Evolutionary conservation across 2,329 filamentous ascomycete species (phyloP).

Genomic region (Clarireedia monteithiana): DNA sequence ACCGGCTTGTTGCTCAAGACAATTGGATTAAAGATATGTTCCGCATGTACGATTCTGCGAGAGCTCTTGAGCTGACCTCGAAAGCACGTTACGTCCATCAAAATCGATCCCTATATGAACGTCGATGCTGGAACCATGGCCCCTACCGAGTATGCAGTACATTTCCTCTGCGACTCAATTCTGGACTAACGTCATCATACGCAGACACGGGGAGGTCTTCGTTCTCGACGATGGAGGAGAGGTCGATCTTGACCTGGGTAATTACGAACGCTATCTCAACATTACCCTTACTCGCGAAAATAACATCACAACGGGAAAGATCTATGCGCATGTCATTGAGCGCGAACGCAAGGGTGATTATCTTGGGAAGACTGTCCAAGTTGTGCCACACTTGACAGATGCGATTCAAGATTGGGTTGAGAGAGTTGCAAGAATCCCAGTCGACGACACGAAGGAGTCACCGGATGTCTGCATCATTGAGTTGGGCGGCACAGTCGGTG

Average conservation of each 20-base stretch:
- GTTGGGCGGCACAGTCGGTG: constrained; percentile 62
- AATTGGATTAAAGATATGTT: constrained; percentile 66
- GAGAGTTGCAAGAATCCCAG: constrained; percentile 74
- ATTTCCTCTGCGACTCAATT: constrained; percentile 7
- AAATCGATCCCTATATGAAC: constrained; percentile 69
- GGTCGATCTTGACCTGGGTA: constrained; percentile 66
- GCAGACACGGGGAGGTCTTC: constrained; percentile 79
- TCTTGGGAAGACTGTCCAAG: constrained; percentile 80
- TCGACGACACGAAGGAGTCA: constrained; percentile 73
- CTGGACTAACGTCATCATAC: constrained; percentile 24
- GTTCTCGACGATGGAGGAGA: constrained; percentile 79
- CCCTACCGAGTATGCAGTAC: constrained; percentile 46
- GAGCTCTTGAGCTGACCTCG: constrained; percentile 26
- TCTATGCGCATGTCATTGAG: constrained; percentile 84
- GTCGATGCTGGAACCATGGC: constrained; percentile 62
- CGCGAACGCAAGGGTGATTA: constrained; percentile 56
- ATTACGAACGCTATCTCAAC: constrained; percentile 75
- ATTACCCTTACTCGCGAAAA: constrained; percentile 75
- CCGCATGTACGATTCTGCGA: constrained; percentile 7
- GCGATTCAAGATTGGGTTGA: constrained; percentile 91
- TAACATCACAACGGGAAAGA: constrained; percentile 97
- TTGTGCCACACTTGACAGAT: constrained; percentile 87
- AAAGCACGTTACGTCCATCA: constrained; percentile 54
- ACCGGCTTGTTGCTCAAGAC: constrained; percentile 74
- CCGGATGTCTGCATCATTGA: constrained; percentile 90